Percentiles rank a stretch among this genome's conserved stretches.
phyloP scores from a whole-genome alignment of 768 basidiomycete genomes.

The Pleurotus eryngii region DNA sequence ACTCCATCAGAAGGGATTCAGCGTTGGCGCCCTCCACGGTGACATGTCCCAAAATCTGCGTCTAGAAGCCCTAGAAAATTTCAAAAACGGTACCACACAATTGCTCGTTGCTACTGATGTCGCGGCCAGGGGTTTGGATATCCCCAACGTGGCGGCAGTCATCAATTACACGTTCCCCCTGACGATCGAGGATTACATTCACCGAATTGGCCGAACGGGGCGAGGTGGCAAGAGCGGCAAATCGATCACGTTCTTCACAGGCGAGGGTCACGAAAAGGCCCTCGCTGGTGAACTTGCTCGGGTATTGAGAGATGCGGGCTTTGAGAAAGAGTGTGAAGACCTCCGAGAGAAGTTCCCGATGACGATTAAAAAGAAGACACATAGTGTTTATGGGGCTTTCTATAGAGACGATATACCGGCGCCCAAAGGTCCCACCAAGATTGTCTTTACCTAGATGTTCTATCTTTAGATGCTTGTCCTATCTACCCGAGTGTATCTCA shows the following conservation, averaged over 20 bases:
- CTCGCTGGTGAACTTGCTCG: slow-evolving; percentile 92
- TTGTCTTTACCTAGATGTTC: slow-evolving; percentile 47
- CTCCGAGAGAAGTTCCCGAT: slow-evolving; percentile 83
- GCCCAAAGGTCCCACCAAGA: slow-evolving; percentile 68
- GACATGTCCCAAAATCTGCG: slow-evolving; percentile 86
- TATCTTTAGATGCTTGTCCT: slow-evolving; percentile 16
- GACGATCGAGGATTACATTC: slow-evolving; percentile 91
- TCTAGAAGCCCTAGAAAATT: slow-evolving; percentile 81
- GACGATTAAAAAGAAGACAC: slow-evolving; percentile 96
- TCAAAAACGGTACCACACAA: slow-evolving; percentile 76
- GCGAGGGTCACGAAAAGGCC: slow-evolving; percentile 76
- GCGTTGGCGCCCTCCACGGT: slow-evolving; percentile 82
- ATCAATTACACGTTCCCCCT: slow-evolving; percentile 98
- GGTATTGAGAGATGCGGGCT: slow-evolving; percentile 85
- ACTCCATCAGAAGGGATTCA: slow-evolving; percentile 69
- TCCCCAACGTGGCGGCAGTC: slow-evolving; percentile 91
- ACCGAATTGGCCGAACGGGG: slow-evolving; percentile 90
- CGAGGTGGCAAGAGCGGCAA: slow-evolving; percentile 89
- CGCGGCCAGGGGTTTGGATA: slow-evolving; percentile 94
- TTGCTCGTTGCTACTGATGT: slow-evolving; percentile 96
- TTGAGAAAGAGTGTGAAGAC: slow-evolving; percentile 56
- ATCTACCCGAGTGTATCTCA: no score
- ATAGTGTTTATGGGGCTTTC: slow-evolving; percentile 87
- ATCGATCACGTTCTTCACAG: slow-evolving; percentile 96
- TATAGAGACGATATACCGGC: slow-evolving; percentile 65